Evolutionary conservation across 257 asterid species (phyloP).

Genomic region (Forsythia suspensa): DNA sequence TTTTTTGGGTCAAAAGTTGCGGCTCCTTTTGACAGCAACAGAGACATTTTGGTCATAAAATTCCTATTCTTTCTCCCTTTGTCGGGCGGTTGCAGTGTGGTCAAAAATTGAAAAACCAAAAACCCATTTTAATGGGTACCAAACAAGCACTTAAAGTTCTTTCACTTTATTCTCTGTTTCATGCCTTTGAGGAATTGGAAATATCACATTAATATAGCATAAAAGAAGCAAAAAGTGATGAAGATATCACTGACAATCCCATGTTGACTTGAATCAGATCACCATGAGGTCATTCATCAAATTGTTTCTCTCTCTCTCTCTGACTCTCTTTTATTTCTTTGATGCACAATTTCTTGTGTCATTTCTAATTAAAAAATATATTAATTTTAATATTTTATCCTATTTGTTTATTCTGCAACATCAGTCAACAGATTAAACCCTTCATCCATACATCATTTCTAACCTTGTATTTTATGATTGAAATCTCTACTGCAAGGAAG

Average conservation of each 20-base stretch:
- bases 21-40: too few relatives aligned
- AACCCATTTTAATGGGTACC: too few relatives aligned
- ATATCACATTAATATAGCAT: background rate
- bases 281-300: background rate
- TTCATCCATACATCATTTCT: background rate
- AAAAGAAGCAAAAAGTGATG: background rate
- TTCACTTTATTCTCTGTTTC: background rate
- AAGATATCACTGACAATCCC: background rate
- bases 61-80: too few relatives aligned
- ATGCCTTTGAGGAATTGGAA: background rate
- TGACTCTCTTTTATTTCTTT: background rate
- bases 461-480: background rate
- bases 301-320: too few relatives aligned
- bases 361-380: constrained; percentile 2
- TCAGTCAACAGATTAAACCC: constrained; percentile 9
- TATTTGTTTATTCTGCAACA: background rate
- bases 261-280: background rate
- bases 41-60: too few relatives aligned
- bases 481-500: background rate
- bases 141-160: background rate
- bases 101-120: too few relatives aligned
- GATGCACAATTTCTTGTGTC: constrained; percentile 3
- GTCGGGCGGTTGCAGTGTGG: too few relatives aligned
- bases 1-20: too few relatives aligned
- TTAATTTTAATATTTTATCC: background rate